Evolutionary conservation across 345 rosid genomes (phyloP), one percentile per base, ranked within the genome.

Genomic region (Durio zibethinus): DNA sequence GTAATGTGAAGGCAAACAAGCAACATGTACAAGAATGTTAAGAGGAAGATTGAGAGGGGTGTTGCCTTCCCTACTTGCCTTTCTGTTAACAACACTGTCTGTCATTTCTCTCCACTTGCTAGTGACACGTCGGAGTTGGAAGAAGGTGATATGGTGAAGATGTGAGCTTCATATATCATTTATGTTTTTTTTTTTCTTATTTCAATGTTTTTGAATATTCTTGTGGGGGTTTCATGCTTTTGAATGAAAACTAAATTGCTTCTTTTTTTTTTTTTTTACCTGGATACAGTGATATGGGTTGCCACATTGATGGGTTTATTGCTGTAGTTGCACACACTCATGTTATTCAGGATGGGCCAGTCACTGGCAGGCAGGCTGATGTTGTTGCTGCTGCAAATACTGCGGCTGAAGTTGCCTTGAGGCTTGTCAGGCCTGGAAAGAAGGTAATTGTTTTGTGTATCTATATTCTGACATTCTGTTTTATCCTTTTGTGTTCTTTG

Each of bases 241-340:
- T 40, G 29, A 10, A 29, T 74, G 56, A 10, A n/a, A 43, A 43
- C 2, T 59, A 12, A 60, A 59, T 52, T 77, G 77, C 60, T 79
- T 56, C n/a, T 1, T 45, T 31, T 80, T 15, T 1, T 50, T 25
- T 79, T 15, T 14, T 52, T 16, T 50, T 16, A 11, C 5, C 38
- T 14, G 29, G 23, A 59, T 84, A 72, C 85, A 94, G 98, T 78
- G 98, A 97, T 76, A 80, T 97, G 95, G 99, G 99, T 27, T 94
- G 97, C 67, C 99, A 97, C 77, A 94, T 97, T 62, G 97, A 94
- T 84, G 99, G 99, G n/a, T 92, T 97, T 79, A 94, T 97, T 84
- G 98, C 98, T 27, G 89, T 93, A 21, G 97, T 93, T 79, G 99
- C 85, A 1, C 98, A 92, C 64, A 97, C 97, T 0, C 95, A 91